phyloP scores from a whole-genome alignment of 169 alveolate genomes.

The Plasmodium sp. region DNA sequence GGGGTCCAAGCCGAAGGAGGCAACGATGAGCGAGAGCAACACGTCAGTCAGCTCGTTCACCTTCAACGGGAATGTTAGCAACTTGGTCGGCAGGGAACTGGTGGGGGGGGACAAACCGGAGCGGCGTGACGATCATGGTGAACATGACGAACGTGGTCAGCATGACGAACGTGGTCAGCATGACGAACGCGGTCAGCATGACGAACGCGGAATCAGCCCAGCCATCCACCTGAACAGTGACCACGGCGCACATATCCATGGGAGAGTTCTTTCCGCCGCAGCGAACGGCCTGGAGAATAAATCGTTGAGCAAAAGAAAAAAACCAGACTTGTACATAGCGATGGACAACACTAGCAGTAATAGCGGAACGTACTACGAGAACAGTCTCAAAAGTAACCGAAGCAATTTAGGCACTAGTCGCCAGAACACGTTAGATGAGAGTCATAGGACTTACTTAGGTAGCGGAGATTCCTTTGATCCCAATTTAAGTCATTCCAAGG shows the following conservation, averaged over 20 bases:
- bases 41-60: conserved; percentile 6
- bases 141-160: background rate
- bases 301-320: background rate
- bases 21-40: background rate
- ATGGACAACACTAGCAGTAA: background rate
- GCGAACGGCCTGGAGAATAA: background rate
- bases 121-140: background rate
- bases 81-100: background rate
- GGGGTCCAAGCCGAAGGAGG: conserved; percentile 11
- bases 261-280: background rate
- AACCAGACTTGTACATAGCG: background rate
- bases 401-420: conserved; percentile 4
- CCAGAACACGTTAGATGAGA: background rate
- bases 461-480: conserved; percentile 20
- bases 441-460: background rate
- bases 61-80: conserved; percentile 2
- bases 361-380: conserved; percentile 9
- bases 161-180: too few species aligned
- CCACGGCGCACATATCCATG: background rate
- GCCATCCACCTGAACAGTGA: background rate
- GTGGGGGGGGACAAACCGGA: background rate
- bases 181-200: background rate
- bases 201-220: background rate
- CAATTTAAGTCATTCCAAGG: background rate
- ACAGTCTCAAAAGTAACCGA: background rate